These are phyloP conservation scores for Alternaria brassicae DNA, from an alignment of 2,329 filamentous ascomycete genomes.

Conservation along the genomic window DNA sequence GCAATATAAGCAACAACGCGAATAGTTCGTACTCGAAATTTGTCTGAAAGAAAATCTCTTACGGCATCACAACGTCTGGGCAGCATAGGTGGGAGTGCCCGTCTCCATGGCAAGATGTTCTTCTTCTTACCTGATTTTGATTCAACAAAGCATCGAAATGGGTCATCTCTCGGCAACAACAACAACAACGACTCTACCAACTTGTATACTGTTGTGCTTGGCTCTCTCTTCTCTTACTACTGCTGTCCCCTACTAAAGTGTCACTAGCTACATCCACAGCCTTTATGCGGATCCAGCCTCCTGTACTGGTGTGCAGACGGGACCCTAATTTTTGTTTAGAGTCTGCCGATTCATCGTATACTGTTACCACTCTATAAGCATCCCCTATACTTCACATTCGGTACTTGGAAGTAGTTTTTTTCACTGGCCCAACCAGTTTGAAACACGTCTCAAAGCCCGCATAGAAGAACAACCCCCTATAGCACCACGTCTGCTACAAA, in stretches of 20 bases:
- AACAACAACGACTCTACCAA: not conserved
- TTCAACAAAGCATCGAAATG: not conserved
- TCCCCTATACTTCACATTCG: not conserved
- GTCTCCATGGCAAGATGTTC: not conserved
- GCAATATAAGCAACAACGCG: not conserved
- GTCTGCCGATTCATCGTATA: not conserved
- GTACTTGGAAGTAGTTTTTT: not conserved
- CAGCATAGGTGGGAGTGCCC: not conserved
- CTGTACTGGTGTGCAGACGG: not conserved
- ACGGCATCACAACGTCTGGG: not conserved
- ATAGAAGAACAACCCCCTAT: not conserved
- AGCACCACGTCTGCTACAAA: conserved; percentile 25
- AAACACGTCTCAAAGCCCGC: not conserved
- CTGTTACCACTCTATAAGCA: conserved; percentile 12
- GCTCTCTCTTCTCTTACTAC: not conserved
- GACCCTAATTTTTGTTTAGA: not conserved
- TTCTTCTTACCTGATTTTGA: not conserved
- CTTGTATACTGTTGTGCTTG: not conserved
- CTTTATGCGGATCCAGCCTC: not conserved
- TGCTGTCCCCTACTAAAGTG: no score
- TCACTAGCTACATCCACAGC: not conserved
- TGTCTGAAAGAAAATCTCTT: not conserved
- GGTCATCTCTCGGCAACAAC: not conserved
- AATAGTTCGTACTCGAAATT: not conserved
- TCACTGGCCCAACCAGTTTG: not conserved